phyloP scores from a whole-genome alignment of 305 asterid genomes.

The Fraxinus sp. region DNA sequence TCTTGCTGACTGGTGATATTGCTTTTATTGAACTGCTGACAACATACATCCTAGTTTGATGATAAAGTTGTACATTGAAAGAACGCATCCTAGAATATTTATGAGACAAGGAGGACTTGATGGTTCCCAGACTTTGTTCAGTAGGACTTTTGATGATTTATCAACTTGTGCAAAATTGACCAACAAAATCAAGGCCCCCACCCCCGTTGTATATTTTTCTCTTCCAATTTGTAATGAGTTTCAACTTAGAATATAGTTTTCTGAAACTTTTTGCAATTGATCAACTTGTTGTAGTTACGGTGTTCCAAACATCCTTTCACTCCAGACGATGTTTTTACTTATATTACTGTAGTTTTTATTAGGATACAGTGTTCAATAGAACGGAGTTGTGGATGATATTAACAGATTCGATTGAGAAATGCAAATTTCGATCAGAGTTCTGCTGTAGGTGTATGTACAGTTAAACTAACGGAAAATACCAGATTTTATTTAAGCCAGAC shows the following conservation, averaged over 20 bases:
- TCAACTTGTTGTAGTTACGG: background rate
- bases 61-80: background rate
- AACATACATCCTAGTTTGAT: background rate
- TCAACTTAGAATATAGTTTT: background rate
- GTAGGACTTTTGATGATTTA: too few relatives aligned
- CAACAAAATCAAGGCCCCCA: too few relatives aligned
- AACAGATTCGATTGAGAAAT: background rate
- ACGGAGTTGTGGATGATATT: background rate
- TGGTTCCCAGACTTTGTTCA: too few relatives aligned
- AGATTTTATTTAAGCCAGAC: background rate
- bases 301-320: background rate
- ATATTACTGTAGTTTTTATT: too few relatives aligned
- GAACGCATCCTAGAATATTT: too few relatives aligned
- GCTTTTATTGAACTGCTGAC: background rate
- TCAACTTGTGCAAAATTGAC: too few relatives aligned
- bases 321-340: background rate
- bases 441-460: background rate
- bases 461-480: background rate
- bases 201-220: background rate
- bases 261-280: background rate
- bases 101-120: too few relatives aligned
- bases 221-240: background rate
- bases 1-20: background rate
- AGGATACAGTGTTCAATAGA: too few relatives aligned
- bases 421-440: background rate